These are phyloP conservation scores for Oenanthe javanica DNA, from an alignment of 140 eudicot genomes.

Conservation along the genomic window DNA sequence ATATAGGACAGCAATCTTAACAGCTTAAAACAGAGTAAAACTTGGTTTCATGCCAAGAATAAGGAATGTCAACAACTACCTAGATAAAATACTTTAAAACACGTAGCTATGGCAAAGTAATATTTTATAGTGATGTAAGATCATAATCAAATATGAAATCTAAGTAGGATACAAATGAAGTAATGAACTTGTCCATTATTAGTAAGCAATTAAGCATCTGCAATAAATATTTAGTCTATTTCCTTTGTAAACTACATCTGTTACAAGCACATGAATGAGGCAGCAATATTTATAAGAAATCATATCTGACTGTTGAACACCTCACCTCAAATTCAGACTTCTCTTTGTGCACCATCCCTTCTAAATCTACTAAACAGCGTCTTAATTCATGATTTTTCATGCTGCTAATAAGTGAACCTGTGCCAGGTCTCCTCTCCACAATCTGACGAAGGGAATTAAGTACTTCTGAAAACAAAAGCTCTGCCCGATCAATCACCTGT, in stretches of 20 bases:
- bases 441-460: conserved; percentile 46
- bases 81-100: not conserved
- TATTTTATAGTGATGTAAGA: not conserved
- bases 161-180: not conserved
- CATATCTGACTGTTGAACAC: not conserved
- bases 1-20: not conserved
- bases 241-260: not conserved
- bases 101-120: not conserved
- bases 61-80: not conserved
- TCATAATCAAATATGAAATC: not conserved
- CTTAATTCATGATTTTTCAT: conserved; percentile 33
- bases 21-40: not conserved
- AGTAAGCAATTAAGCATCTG: not conserved
- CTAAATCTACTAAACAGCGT: conserved; percentile 51
- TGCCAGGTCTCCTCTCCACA: conserved; percentile 46
- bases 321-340: conserved; percentile 73
- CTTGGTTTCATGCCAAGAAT: not conserved
- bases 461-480: conserved; percentile 66
- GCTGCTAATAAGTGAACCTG: conserved; percentile 24
- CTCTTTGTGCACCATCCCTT: conserved; percentile 63
- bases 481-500: conserved; percentile 72
- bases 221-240: not conserved
- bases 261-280: not conserved
- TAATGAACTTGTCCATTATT: not conserved
- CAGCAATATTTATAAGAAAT: not conserved